Evolutionary conservation across 139 green algal genomes (phyloP), one percentile per base, ranked within the genome.

Genomic region (Coccomyxa sp.): DNA sequence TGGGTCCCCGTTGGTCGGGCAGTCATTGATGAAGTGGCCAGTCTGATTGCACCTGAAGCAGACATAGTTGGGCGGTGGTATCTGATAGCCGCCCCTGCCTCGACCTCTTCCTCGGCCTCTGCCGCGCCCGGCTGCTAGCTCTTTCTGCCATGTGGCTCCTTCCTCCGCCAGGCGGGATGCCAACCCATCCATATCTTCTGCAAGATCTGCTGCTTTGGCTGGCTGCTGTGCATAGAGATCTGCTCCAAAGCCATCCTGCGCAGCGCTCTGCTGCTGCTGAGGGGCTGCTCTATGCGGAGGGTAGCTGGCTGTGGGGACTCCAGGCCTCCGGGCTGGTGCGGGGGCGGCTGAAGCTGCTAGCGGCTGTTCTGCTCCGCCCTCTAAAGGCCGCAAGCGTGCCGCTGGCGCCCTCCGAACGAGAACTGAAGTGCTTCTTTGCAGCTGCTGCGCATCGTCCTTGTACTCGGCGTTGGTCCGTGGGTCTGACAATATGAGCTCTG

Each of bases 1-100:
- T 2, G 90, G 88, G 71, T 94, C 88, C 38, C 84, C 86, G 9
- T 91, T 84, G 1, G 90, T 93, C n/a, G 92, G 92, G 82, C 92
- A 97, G 78, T 95, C 85, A 39, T 85, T 78, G 16, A 89, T 78
- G 50, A 79, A 94, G 85, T 95, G 91, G 4, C 86, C 89, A 2
- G 39, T 55, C 50, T 83, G 64, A 5, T 81, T 84, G 79, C 89
- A 93, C 31, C 87, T 78, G 33, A 77, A 68, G 81, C 89, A 92
- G 36, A 84, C 77, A 38, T 90, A 88, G 76, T 75, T 29, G 12
- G 77, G 68, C 27, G 77, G 81, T 29, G 78, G 77, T 6, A 70
- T 39, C 10, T 39, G 39, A 44, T 73, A 70, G 35, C 71, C 54
- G 9, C 79, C 83, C 24, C 81, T 74, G 29, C 80, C 83, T n/a